Percentiles rank a stretch among this genome's conserved stretches.
These are phyloP conservation scores for Starmerella vitae DNA, from an alignment of 805 yeast species.

Conservation along the genomic window DNA sequence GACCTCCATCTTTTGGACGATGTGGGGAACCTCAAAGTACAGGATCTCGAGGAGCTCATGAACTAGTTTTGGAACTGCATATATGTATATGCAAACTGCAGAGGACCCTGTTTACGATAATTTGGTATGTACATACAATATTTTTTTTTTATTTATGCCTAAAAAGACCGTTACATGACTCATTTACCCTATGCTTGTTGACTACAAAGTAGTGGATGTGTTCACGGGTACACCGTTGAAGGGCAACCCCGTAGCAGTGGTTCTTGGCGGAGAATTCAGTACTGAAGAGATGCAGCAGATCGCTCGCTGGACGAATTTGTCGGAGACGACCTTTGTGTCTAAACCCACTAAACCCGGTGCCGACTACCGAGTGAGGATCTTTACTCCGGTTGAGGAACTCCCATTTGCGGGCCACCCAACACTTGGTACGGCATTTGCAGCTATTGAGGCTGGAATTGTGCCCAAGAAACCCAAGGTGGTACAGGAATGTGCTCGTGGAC, in stretches of 20 bases:
- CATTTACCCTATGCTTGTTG: too few species aligned
- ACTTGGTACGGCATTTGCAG: constrained; percentile 30
- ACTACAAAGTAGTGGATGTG: constrained; percentile 30
- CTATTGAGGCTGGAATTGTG: constrained; percentile 10
- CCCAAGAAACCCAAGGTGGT: constrained; percentile 10
- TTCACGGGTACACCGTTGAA: constrained; percentile 31
- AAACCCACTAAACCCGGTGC: constrained; percentile 31
- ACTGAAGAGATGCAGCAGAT: constrained; percentile 34
- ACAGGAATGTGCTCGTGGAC: constrained; percentile 19
- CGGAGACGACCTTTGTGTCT: constrained; percentile 43
- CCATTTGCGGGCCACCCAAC: constrained; percentile 60
- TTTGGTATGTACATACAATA: too few species aligned
- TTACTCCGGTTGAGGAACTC: constrained; percentile 35
- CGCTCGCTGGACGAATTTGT: constrained; percentile 48
- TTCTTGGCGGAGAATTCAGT: constrained; percentile 30
- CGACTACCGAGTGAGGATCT: constrained; percentile 40
- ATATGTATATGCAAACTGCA: too few species aligned
- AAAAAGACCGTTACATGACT: too few species aligned
- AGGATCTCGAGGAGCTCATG: constrained; percentile 18
- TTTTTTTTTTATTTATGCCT: too few species aligned
- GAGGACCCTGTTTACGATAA: too few species aligned
- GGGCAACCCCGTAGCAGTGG: constrained; percentile 47
- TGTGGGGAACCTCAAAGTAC: constrained; percentile 12
- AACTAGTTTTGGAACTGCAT: constrained; percentile 1
- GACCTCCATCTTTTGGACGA: constrained; percentile 6